Conservation (phyloP, 805 yeast genomes). For the Myxozyma vanderwaltii region DNA sequence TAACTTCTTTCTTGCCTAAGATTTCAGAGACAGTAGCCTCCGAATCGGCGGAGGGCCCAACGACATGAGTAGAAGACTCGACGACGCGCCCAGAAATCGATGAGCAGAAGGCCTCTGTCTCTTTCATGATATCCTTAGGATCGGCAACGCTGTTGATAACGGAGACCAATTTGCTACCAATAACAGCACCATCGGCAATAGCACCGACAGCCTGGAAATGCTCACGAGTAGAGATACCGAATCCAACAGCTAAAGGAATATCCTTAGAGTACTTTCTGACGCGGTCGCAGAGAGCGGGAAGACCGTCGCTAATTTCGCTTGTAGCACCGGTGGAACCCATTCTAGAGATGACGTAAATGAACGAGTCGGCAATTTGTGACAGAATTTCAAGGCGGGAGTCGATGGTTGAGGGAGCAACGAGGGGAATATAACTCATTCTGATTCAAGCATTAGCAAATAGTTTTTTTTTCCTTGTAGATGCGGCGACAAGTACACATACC, state of each 20-base stretch:
- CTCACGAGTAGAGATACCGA: slow-evolving; percentile 93
- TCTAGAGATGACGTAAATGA: slow-evolving; percentile 92
- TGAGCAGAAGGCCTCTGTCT: slow-evolving; percentile 62
- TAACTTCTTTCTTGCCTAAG: slow-evolving; percentile 11
- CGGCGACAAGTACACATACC: slow-evolving; percentile 10
- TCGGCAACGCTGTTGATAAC: slow-evolving; percentile 55
- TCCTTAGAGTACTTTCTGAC: slow-evolving; percentile 76
- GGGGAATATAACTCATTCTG: slow-evolving; percentile 81
- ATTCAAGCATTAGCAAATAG: neutral
- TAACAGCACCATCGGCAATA: slow-evolving; percentile 91
- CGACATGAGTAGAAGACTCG: slow-evolving; percentile 17
- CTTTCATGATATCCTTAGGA: slow-evolving; percentile 57
- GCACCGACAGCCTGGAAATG: slow-evolving; percentile 80
- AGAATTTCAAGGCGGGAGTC: slow-evolving; percentile 80
- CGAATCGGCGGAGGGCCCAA: slow-evolving; percentile 40
- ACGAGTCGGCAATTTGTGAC: slow-evolving; percentile 88
- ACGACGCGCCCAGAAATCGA: slow-evolving; percentile 24
- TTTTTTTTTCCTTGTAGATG: neutral
- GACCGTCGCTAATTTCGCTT: slow-evolving; percentile 60
- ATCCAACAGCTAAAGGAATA: slow-evolving; percentile 91
- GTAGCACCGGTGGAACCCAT: slow-evolving; percentile 98
- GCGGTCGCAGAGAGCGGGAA: slow-evolving; percentile 67
- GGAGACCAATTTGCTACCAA: slow-evolving; percentile 83
- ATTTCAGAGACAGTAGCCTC: slow-evolving; percentile 32
- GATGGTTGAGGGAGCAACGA: slow-evolving; percentile 96